phyloP scores from a whole-genome alignment of 768 basidiomycete genomes.

The Imleria badia region DNA sequence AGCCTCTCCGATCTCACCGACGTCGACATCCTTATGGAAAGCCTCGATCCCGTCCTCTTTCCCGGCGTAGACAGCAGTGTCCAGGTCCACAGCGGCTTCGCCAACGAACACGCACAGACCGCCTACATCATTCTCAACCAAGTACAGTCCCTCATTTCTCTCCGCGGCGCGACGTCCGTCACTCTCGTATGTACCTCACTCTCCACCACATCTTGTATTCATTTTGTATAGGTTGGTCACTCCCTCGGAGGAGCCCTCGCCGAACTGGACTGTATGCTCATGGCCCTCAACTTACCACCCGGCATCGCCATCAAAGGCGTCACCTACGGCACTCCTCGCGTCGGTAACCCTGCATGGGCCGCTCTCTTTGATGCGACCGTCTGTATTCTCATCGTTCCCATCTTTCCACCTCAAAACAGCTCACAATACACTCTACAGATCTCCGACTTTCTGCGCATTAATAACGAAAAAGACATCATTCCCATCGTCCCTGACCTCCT shows the following conservation, averaged over 20 bases:
- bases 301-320: constrained; percentile 32
- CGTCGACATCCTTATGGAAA: constrained; percentile 38
- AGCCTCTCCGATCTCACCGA: constrained; percentile 56
- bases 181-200: constrained; percentile 35
- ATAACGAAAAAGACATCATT: constrained; percentile 42
- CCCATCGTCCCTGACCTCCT: constrained; percentile 56
- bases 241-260: constrained; percentile 55
- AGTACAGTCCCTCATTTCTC: constrained; percentile 40
- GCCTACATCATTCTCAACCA: constrained; percentile 45
- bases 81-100: constrained; percentile 55
- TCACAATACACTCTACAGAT: constrained; percentile 9
- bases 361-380: constrained; percentile 27
- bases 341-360: constrained; percentile 31
- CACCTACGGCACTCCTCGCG: constrained; percentile 32
- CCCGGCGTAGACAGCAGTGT: constrained; percentile 49
- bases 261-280: constrained; percentile 49
- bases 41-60: constrained; percentile 48
- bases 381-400: neutral
- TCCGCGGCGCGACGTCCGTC: constrained; percentile 39
- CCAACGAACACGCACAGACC: constrained; percentile 47
- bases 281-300: constrained; percentile 47
- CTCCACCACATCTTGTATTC: neutral
- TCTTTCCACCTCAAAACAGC: neutral
- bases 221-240: constrained; percentile 40
- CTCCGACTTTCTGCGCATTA: constrained; percentile 27